Base-by-base conservation (phyloP, 306 rosid genomes). In the Sesbania bispinosa region DNA sequence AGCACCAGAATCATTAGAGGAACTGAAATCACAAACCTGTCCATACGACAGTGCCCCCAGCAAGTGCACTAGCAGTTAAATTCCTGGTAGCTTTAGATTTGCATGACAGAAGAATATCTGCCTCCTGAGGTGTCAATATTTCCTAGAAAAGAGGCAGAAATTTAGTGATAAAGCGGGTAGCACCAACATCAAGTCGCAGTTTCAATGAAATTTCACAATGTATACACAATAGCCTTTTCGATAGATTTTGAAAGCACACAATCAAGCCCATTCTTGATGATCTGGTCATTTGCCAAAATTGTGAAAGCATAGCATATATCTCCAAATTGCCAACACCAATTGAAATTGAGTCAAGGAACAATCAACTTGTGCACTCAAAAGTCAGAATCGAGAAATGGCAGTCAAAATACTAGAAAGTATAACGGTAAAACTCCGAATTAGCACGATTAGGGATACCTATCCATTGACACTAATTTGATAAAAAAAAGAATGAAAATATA, bases 111-210 rank as follows among this genome's bases (percentile, higher is more conserved):
- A 82, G 76, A 71, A 83, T 4, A 62, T 21, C 51, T 46, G 13
- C 18, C 52, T 92, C 97, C 67, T 82, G 47, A 10, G 77, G 74
- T 58, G 90, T 81, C 73, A 89, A 62, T 13, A 62, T 58, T 14
- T 55, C 77, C 96, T 79, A 58, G 1, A 10, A 14, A 20, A 38
- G 8, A 7, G 6, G 7, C 43, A 55, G 7, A 50, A 18, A 62
- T 52, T 47, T 15, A 26, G 36, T 47, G 52, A 73, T 81, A 57
- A 63, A 62, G 63, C 30, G 23, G 33, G 32, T 13, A 59, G 11
- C 54, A 48, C n/a, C 43, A 26, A 62, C 29, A 20, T 46, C 15
- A 60, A 38, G 26, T 47, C 19, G n/a, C 46, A 68, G 27, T 67
- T 18, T 41, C 81, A 61, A 61, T 43, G 30, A 61, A 60, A 15